Conservation (phyloP, 129 eudicot genomes). For the Tanacetum coccineum region DNA sequence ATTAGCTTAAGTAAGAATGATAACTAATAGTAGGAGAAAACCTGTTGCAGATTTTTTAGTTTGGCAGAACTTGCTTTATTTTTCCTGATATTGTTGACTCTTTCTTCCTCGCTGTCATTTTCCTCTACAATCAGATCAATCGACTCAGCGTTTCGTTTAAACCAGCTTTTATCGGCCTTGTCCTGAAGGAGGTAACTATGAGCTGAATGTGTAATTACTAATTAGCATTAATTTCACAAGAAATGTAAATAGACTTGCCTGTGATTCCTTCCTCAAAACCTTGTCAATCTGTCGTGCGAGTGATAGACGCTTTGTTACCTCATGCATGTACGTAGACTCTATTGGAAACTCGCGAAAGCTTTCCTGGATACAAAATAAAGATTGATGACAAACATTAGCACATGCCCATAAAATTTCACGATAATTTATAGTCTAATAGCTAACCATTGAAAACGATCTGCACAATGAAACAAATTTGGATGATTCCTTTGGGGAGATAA, state of each 20-base stretch:
- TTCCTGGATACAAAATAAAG: slow-evolving; percentile 48
- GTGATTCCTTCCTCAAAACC: slow-evolving; percentile 70
- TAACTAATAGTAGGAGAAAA: slow-evolving; percentile 18
- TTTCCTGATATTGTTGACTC: slow-evolving; percentile 52
- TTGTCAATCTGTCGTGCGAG: slow-evolving; percentile 91
- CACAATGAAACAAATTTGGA: slow-evolving; percentile 78
- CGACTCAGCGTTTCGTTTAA: slow-evolving; percentile 68
- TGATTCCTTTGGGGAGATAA: slow-evolving; percentile 82
- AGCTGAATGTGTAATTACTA: slow-evolving; percentile 8
- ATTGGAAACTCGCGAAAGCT: slow-evolving; percentile 77
- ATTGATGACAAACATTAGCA: slow-evolving; percentile 8
- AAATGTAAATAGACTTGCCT: slow-evolving; percentile 36
- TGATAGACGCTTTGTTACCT: slow-evolving; percentile 66
- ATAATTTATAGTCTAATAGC: not conserved
- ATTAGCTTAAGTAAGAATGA: slow-evolving; percentile 8
- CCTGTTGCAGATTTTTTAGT: slow-evolving; percentile 73
- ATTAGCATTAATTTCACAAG: not conserved
- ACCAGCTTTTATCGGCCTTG: slow-evolving; percentile 79
- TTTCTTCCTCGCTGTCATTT: slow-evolving; percentile 87
- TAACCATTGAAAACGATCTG: slow-evolving; percentile 85
- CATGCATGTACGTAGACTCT: slow-evolving; percentile 87
- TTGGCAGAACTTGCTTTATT: slow-evolving; percentile 59
- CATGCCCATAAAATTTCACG: slow-evolving; percentile 5
- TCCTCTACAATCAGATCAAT: slow-evolving; percentile 71
- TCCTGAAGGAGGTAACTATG: slow-evolving; percentile 40